phyloP scores from a whole-genome alignment of 1,284 basidiomycete species.

The Rhodotorula sp. region DNA sequence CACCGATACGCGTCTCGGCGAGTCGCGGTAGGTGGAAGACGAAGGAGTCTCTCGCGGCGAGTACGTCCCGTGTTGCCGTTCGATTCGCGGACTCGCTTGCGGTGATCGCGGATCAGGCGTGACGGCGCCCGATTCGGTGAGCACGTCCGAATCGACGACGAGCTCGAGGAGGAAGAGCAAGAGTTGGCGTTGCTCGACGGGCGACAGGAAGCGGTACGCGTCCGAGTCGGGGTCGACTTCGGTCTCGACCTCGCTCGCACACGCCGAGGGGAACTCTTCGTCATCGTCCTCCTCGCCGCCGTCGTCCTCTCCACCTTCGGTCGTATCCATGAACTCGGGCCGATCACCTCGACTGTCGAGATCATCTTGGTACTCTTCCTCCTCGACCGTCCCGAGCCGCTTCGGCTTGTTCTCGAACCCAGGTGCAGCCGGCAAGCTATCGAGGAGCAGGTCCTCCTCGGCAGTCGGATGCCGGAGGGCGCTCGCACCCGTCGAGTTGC shows the following conservation, averaged over 20 bases:
- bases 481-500: too few species aligned
- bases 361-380: constrained; percentile 3
- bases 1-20: background rate
- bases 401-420: background rate
- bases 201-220: constrained; percentile 14
- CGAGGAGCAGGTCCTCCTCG: constrained; percentile 6
- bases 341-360: background rate
- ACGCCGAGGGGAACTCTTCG: constrained; percentile 9
- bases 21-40: background rate
- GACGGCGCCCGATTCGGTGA: background rate
- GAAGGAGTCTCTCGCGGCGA: background rate
- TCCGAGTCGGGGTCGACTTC: background rate
- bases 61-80: background rate
- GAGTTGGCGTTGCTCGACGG: constrained; percentile 8
- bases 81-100: background rate
- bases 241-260: background rate
- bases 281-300: constrained; percentile 4
- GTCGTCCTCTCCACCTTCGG: background rate
- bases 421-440: background rate
- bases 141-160: constrained; percentile 16
- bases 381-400: constrained; percentile 20
- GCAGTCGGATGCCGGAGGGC: background rate
- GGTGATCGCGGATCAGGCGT: background rate
- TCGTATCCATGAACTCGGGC: background rate
- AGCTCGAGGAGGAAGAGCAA: constrained; percentile 25